A percentile compares a stretch with the other conserved stretches of the same genome.
phyloP scores from a whole-genome alignment of 1,284 basidiomycete genomes.

The Cutaneotrichosporon cyanovorans region DNA sequence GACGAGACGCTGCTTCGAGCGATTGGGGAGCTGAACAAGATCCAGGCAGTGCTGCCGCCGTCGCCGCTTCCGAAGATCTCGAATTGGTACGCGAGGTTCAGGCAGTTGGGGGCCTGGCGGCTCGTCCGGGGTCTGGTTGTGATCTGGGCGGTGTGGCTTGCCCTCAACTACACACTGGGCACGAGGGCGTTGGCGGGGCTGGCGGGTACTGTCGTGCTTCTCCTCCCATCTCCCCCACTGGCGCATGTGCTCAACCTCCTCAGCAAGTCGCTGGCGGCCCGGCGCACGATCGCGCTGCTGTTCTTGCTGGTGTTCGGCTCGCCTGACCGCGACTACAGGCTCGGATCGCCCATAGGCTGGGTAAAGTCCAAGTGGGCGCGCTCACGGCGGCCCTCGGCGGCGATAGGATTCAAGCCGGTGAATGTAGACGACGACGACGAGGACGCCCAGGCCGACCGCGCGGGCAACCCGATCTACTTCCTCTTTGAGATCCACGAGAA shows the following conservation, averaged over 20 bases:
- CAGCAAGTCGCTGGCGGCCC: conserved; percentile 33
- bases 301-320: conserved; percentile 43
- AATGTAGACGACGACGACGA: conserved; percentile 19
- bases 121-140: conserved; percentile 35
- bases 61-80: conserved; percentile 24
- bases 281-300: conserved; percentile 28
- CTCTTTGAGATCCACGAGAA: conserved; percentile 85
- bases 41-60: conserved; percentile 40
- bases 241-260: conserved; percentile 34
- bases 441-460: conserved; percentile 17
- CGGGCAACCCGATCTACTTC: conserved; percentile 55
- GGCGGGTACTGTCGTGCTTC: conserved; percentile 36
- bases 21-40: conserved; percentile 41
- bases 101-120: conserved; percentile 28
- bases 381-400: conserved; percentile 35
- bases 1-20: conserved; percentile 54
- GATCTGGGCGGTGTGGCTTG: conserved; percentile 42
- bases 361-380: conserved; percentile 41
- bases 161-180: conserved; percentile 31
- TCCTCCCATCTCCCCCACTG: conserved; percentile 40
- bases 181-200: conserved; percentile 31
- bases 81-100: conserved; percentile 29
- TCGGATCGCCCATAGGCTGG: conserved; percentile 36
- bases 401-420: conserved; percentile 22
- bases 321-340: conserved; percentile 24